phyloP scores from a whole-genome alignment of 306 rosid species.

The Gillenia trifoliata region DNA sequence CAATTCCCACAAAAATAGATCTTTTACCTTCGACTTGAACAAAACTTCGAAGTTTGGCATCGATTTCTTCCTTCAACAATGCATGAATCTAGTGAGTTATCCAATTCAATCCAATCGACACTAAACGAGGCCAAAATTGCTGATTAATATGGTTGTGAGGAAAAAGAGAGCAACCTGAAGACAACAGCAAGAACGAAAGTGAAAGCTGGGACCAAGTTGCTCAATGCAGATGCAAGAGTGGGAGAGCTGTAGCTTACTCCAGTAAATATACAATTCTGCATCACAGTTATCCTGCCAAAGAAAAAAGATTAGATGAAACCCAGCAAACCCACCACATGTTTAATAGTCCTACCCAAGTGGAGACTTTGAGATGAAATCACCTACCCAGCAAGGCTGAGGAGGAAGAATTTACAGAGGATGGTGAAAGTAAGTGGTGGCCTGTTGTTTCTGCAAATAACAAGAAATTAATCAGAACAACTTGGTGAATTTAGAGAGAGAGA shows the following conservation, averaged over 20 bases:
- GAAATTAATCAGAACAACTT: background rate
- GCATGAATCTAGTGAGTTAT: too few species aligned
- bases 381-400: conserved; percentile 45
- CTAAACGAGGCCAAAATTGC: too few species aligned
- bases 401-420: conserved; percentile 39
- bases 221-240: conserved; percentile 40
- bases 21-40: too few species aligned
- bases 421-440: conserved; percentile 32
- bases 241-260: conserved; percentile 50
- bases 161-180: conserved; percentile 31
- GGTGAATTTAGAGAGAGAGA: background rate
- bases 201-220: conserved; percentile 40
- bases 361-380: background rate
- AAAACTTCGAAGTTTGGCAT: too few species aligned
- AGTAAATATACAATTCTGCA: conserved; percentile 38
- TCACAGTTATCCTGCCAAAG: conserved; percentile 15
- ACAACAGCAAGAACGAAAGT: conserved; percentile 40
- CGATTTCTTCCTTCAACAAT: too few species aligned
- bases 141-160: background rate
- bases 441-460: conserved; percentile 26
- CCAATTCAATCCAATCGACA: too few species aligned
- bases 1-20: too few species aligned
- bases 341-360: background rate
- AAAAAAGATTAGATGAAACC: background rate
- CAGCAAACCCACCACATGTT: background rate